Evolutionary conservation across 1,284 basidiomycete species (phyloP).

Genomic region (Tremellales sp.): DNA sequence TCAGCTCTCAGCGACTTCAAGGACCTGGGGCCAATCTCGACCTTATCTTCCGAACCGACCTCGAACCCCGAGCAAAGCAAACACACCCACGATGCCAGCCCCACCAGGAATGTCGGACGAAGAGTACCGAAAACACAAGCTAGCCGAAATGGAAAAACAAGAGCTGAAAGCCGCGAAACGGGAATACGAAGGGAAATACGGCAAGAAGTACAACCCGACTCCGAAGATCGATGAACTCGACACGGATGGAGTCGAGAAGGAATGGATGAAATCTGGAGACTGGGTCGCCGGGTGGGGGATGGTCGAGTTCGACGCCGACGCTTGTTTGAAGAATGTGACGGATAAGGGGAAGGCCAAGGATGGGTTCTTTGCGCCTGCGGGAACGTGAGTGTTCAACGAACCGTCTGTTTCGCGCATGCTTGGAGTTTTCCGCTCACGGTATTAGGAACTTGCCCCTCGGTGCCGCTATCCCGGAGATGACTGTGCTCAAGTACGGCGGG

Average conservation of each 20-base stretch:
- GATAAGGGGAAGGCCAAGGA: constrained; percentile 21
- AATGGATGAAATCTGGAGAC: constrained; percentile 24
- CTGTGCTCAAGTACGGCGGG: constrained; percentile 36
- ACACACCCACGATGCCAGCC: not conserved
- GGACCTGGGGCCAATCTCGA: too few species aligned
- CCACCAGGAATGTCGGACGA: not conserved
- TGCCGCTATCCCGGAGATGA: constrained; percentile 30
- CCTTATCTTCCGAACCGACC: too few species aligned
- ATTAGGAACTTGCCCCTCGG: constrained; percentile 32
- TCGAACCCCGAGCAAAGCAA: too few species aligned
- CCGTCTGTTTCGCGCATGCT: not conserved
- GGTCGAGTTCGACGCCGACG: constrained; percentile 34
- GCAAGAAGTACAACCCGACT: constrained; percentile 14
- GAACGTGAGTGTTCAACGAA: constrained; percentile 21
- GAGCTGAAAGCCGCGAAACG: not conserved
- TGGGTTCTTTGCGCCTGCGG: constrained; percentile 35
- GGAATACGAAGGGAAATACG: constrained; percentile 13
- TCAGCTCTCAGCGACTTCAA: too few species aligned
- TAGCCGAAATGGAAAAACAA: not conserved
- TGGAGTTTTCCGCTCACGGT: not conserved
- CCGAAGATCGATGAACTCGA: constrained; percentile 25
- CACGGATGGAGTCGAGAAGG: constrained; percentile 12
- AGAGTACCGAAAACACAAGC: not conserved
- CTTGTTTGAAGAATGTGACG: constrained; percentile 28
- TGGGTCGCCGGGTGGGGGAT: constrained; percentile 30